Evolutionary conservation across 1,139 yeast species (phyloP).

Genomic region (Kluyveromyces marxianus): DNA sequence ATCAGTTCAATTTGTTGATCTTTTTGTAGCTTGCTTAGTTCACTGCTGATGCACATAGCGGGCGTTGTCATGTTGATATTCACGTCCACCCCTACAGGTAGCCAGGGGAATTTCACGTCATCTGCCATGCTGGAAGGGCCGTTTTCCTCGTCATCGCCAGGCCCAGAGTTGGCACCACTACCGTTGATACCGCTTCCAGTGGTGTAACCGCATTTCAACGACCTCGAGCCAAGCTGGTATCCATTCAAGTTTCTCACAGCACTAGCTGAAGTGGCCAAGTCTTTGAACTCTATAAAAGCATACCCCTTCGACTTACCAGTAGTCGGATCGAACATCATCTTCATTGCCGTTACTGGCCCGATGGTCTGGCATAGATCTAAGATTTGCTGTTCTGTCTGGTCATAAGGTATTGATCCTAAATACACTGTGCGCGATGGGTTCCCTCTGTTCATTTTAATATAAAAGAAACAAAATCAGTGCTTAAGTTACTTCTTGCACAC

Average conservation of each 20-base stretch:
- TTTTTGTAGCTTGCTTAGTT: slow-evolving; percentile 43
- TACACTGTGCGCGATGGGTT: slow-evolving; percentile 42
- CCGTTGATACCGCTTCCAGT: slow-evolving; percentile 21
- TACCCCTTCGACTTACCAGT: slow-evolving; percentile 91
- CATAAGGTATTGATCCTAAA: slow-evolving; percentile 63
- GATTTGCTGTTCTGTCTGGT: slow-evolving; percentile 85
- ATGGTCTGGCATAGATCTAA: slow-evolving; percentile 36
- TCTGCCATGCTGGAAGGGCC: slow-evolving; percentile 4
- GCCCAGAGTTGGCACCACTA: slow-evolving; percentile 11
- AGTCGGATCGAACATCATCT: slow-evolving; percentile 74
- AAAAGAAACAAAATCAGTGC: neutral
- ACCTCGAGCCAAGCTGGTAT: slow-evolving; percentile 65
- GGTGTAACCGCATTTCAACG: slow-evolving; percentile 67
- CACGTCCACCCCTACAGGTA: slow-evolving; percentile 46
- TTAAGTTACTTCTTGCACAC: too few relatives aligned
- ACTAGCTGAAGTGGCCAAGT: slow-evolving; percentile 73
- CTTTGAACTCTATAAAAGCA: slow-evolving; percentile 78
- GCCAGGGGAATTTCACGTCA: slow-evolving; percentile 32
- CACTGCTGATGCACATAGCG: slow-evolving; percentile 49
- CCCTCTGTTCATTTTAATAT: slow-evolving; percentile 4
- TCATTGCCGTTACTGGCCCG: slow-evolving; percentile 77
- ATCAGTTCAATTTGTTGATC: slow-evolving; percentile 31
- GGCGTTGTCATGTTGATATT: slow-evolving; percentile 54
- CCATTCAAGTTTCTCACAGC: slow-evolving; percentile 87
- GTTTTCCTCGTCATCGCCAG: slow-evolving; percentile 10